These are phyloP conservation scores for Cyclotella sp. DNA, from an alignment of 108 stramenopile genomes.

Conservation along the genomic window DNA sequence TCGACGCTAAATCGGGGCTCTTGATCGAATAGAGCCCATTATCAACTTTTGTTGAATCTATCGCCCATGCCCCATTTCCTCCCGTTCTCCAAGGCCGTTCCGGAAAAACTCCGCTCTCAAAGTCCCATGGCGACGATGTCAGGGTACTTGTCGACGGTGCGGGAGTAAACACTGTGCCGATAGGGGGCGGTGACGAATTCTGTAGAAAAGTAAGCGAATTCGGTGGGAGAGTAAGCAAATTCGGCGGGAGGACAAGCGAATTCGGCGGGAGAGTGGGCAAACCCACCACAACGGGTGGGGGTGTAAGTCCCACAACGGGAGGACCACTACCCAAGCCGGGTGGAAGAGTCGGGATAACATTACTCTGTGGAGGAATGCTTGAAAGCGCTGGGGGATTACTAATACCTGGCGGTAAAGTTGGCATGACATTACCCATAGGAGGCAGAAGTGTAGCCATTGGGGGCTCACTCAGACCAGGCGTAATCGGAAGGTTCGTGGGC, in stretches of 20 bases:
- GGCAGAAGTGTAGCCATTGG: not conserved
- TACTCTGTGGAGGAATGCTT: not conserved
- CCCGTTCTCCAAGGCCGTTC: slow-evolving; percentile 36
- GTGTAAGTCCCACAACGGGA: not conserved
- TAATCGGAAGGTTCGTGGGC: not conserved
- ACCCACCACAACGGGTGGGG: not conserved
- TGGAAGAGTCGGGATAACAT: not conserved
- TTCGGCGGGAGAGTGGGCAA: not conserved
- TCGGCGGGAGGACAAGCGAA: not conserved
- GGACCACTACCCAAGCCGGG: not conserved
- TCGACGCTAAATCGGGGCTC: slow-evolving; percentile 31
- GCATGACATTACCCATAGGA: not conserved
- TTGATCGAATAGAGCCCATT: slow-evolving; percentile 36
- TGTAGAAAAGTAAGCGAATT: not conserved
- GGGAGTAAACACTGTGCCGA: not conserved
- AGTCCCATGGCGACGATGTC: slow-evolving; percentile 1
- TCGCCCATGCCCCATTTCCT: slow-evolving; percentile 38
- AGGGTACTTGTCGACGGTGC: not conserved
- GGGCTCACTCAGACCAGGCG: not conserved
- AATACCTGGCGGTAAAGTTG: not conserved
- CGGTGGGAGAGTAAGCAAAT: not conserved
- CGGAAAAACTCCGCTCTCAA: slow-evolving; percentile 39
- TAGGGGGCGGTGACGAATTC: not conserved
- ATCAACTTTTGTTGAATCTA: slow-evolving; percentile 17
- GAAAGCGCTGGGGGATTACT: not conserved